A percentile compares a stretch with the other conserved stretches of the same genome.
phyloP scores from a whole-genome alignment of 345 rosid genomes.

The Mercurialis annua region DNA sequence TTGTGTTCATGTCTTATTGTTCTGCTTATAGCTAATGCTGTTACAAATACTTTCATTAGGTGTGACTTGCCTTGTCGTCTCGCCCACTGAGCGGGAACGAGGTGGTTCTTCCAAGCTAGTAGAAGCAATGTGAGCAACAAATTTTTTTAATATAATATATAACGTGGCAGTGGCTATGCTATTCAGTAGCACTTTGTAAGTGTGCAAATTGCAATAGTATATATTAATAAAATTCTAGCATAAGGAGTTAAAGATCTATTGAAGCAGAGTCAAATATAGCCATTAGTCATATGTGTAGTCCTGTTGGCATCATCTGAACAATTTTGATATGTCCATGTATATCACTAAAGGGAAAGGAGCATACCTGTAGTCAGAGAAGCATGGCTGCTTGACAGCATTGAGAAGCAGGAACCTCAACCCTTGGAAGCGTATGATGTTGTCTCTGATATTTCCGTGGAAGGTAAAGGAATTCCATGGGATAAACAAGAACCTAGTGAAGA shows the following conservation, averaged over 20 bases:
- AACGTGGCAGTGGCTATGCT: no score
- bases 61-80: conserved; percentile 57
- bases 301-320: no score
- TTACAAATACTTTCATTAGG: conserved; percentile 25
- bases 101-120: conserved; percentile 63
- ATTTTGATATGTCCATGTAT: no score
- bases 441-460: conserved; percentile 54
- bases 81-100: conserved; percentile 56
- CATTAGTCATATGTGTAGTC: no score
- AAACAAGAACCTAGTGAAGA: conserved; percentile 60
- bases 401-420: conserved; percentile 67
- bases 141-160: no score
- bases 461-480: conserved; percentile 71
- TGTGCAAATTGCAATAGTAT: no score
- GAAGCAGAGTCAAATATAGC: no score
- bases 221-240: no score
- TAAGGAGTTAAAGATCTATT: no score
- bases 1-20: not conserved
- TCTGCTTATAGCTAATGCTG: not conserved
- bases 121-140: conserved; percentile 60
- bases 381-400: conserved; percentile 69
- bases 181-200: no score
- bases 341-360: conserved; percentile 46
- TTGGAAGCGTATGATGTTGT: conserved; percentile 56
- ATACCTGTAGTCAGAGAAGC: conserved; percentile 57